A percentile compares a stretch with the other conserved stretches of the same genome.
These are phyloP conservation scores for Dionaea muscipula DNA, from an alignment of 179 eudicot species.

Conservation along the genomic window DNA sequence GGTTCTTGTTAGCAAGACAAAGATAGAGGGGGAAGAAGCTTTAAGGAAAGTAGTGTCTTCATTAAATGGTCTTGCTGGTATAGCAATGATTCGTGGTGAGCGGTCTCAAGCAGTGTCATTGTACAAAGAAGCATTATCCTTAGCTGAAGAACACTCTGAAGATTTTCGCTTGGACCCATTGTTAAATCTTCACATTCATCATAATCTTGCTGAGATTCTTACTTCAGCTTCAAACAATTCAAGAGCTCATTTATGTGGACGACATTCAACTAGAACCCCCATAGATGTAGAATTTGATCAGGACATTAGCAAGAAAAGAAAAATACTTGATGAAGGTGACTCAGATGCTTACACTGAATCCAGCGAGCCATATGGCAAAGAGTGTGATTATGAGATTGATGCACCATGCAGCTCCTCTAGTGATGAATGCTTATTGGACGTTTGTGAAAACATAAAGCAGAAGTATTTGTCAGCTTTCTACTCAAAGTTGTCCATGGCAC, in stretches of 20 bases:
- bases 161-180: conserved; percentile 88
- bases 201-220: conserved; percentile 71
- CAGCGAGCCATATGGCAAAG: conserved; percentile 14
- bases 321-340: conserved; percentile 8
- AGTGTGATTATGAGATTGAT: conserved; percentile 12
- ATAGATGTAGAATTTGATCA: conserved; percentile 21
- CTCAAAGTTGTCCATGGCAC: conserved; percentile 51
- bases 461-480: conserved; percentile 59
- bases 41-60: conserved; percentile 75
- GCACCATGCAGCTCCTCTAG: conserved; percentile 12
- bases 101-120: conserved; percentile 46
- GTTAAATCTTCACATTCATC: conserved; percentile 68
- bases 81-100: conserved; percentile 66
- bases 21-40: conserved; percentile 91
- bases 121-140: conserved; percentile 64
- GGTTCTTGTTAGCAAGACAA: conserved; percentile 91
- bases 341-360: conserved; percentile 9
- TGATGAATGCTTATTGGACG: conserved; percentile 25
- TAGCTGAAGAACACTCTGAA: conserved; percentile 58
- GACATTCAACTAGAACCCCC: conserved; percentile 15
- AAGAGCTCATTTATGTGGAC: conserved; percentile 11
- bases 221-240: conserved; percentile 24
- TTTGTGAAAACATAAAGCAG: conserved; percentile 49
- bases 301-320: conserved; percentile 14
- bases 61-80: conserved; percentile 87